Conservation (phyloP, 2,329 filamentous ascomycete genomes). For the Fusarium sp. region DNA sequence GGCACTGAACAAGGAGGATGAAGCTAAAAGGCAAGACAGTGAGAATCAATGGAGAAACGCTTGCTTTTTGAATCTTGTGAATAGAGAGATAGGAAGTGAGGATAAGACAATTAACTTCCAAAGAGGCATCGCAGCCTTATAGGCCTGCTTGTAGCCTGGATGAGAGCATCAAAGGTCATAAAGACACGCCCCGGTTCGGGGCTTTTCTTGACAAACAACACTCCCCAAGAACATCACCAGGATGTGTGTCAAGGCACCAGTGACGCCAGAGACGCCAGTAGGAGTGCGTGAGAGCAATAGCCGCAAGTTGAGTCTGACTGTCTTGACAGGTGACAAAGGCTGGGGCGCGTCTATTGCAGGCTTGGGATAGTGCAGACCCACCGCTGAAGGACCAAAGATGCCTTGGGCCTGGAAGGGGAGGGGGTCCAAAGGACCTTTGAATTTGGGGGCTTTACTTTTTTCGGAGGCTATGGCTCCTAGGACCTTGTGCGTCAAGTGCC, state of each 20-base stretch:
- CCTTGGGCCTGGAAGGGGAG: conserved; percentile 35
- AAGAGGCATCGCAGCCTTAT: conserved; percentile 66
- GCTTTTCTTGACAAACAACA: conserved; percentile 16
- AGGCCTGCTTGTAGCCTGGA: conserved; percentile 50
- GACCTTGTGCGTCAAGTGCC: conserved; percentile 32
- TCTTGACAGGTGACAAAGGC: conserved; percentile 46
- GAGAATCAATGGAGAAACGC: conserved; percentile 11
- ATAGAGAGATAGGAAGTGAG: conserved; percentile 36
- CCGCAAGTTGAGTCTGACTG: conserved; percentile 46
- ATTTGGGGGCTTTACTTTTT: conserved; percentile 32
- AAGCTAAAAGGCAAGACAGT: conserved; percentile 4
- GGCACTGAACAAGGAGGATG: conserved; percentile 16
- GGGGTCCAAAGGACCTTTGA: conserved; percentile 32
- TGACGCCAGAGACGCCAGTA: conserved; percentile 43
- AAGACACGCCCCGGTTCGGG: conserved; percentile 32
- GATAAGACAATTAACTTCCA: conserved; percentile 44
- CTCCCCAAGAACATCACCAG: conserved; percentile 27
- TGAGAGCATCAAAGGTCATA: conserved; percentile 28
- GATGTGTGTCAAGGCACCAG: conserved; percentile 45
- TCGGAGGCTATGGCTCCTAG: conserved; percentile 20
- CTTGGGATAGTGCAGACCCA: conserved; percentile 42
- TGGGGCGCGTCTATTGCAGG: conserved; percentile 45
- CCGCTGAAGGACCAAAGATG: conserved; percentile 39
- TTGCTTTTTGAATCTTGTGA: conserved; percentile 26
- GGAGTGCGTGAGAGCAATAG: conserved; percentile 42